Evolutionary conservation across 2,329 filamentous ascomycete genomes (phyloP), one percentile per base, ranked within the genome.

Genomic region (Trichothecium sympodiale): DNA sequence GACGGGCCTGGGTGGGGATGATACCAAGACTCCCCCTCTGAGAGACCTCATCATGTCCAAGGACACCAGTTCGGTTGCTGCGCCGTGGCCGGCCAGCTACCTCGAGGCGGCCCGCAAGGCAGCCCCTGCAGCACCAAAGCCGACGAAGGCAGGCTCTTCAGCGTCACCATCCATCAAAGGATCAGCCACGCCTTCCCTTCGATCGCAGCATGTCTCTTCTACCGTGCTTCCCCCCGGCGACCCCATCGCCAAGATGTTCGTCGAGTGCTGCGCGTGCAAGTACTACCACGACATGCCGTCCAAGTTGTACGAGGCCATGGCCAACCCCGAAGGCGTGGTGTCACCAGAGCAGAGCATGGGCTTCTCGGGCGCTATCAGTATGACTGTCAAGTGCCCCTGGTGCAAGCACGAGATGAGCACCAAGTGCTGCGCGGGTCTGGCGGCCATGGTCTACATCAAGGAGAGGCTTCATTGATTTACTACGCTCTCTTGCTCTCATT

Each of bases 331-430:
- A 32, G 64, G 64, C 4, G 56, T 74, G 10, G 61, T 78, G 10
- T 29, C 17, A 3, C 20, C 20, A 25, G 20, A 25, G 6, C 20
- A 25, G 20, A 64, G 66, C 14, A 33, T 47, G 36, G 67, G 71
- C 33, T 71, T 75, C 30, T 65, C 65, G 29, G 73, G 73, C 1
- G 59, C 68, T 6, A 65, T 78, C 31, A 74, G 67, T 8, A 77
- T 76, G 43, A 72, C 68, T 48, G 72, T 81, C 17, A 73, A 70
- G 44, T 84, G 80, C 51, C 78, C 78, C 8, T 84, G 80, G 80
- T 85, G 80, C 52, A 63, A 64, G 30, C 80, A 85, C 57, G 69
- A 71, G 34, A 83, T 85, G 79, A 77, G 65, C 44, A 78, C 69
- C 12, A 61, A 58, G 39, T 85, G 80, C 56, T 85, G 80, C 51